Conservation (phyloP, 2,329 filamentous ascomycete genomes). For the Monosporascus cannonballus region DNA sequence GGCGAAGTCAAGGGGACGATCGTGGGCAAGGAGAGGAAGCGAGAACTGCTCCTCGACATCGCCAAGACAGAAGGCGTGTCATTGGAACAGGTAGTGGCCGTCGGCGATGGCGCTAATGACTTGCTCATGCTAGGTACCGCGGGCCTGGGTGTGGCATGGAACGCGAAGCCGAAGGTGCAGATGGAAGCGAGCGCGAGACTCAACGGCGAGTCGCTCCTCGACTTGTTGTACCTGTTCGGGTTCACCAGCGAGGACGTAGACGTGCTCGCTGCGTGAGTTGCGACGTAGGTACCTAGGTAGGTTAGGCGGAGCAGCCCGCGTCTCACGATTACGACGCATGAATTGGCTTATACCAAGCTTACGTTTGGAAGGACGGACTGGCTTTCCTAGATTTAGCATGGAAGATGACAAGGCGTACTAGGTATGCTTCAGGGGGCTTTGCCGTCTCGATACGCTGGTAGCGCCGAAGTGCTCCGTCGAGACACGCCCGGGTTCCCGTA, state of each 20-base stretch:
- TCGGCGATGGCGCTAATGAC: slow-evolving; percentile 81
- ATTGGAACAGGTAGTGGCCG: slow-evolving; percentile 62
- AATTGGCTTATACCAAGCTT: background rate
- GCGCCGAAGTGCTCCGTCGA: too few species aligned
- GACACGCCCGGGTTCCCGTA: too few species aligned
- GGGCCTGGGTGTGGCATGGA: slow-evolving; percentile 74
- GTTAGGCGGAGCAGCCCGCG: background rate
- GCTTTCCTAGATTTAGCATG: too few species aligned
- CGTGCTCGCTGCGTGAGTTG: slow-evolving; percentile 32
- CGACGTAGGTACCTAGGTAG: background rate
- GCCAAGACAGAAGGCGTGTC: slow-evolving; percentile 60
- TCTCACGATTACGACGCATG: background rate
- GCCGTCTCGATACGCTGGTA: too few species aligned
- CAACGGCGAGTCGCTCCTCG: slow-evolving; percentile 64
- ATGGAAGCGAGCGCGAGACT: slow-evolving; percentile 66
- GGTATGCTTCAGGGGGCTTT: too few species aligned
- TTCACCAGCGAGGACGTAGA: slow-evolving; percentile 60
- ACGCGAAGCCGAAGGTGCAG: slow-evolving; percentile 78
- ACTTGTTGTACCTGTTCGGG: slow-evolving; percentile 70
- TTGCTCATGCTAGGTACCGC: slow-evolving; percentile 72
- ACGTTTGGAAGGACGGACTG: too few species aligned
- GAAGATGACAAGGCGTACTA: too few species aligned
- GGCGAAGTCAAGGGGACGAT: slow-evolving; percentile 68
- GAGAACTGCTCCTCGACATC: slow-evolving; percentile 64
- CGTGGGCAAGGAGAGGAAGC: slow-evolving; percentile 71